A percentile compares a stretch with the other conserved stretches of the same genome.
These are phyloP conservation scores for Boletellus ananas DNA, from an alignment of 768 basidiomycete genomes.

Conservation along the genomic window DNA sequence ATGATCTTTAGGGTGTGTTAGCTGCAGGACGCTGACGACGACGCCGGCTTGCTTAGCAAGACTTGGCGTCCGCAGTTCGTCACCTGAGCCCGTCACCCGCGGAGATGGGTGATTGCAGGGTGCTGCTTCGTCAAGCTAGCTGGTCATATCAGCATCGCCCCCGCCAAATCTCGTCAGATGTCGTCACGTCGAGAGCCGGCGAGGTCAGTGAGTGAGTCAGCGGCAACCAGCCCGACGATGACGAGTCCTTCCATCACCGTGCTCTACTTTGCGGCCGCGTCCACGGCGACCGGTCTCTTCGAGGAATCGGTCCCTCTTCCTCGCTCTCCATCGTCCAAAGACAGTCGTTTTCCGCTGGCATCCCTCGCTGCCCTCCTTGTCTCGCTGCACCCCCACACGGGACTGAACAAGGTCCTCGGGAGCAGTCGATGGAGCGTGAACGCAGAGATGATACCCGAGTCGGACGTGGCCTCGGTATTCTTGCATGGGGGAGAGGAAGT, in stretches of 20 bases:
- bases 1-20: too few species aligned
- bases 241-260: constrained; percentile 33
- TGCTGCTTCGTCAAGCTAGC: too few species aligned
- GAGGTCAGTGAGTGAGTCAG: too few species aligned
- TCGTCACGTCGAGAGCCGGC: too few species aligned
- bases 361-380: constrained; percentile 50
- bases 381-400: constrained; percentile 49
- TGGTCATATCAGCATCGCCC: too few species aligned
- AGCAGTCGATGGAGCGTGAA: constrained; percentile 76
- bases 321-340: neutral
- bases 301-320: constrained; percentile 52
- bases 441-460: constrained; percentile 72
- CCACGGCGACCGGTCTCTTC: constrained; percentile 60
- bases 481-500: constrained; percentile 73
- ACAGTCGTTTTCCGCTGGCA: constrained; percentile 43
- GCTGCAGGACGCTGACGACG: too few species aligned
- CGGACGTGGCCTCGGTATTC: constrained; percentile 32
- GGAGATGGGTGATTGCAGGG: too few species aligned
- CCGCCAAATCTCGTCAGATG: too few species aligned
- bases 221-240: too few species aligned
- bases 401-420: constrained; percentile 51
- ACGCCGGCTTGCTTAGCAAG: neutral
- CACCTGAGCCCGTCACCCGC: too few species aligned
- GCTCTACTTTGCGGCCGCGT: constrained; percentile 61
- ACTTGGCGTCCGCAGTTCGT: constrained; percentile 2